phyloP scores from a whole-genome alignment of 306 rosid genomes.

The Cercis canadensis region DNA sequence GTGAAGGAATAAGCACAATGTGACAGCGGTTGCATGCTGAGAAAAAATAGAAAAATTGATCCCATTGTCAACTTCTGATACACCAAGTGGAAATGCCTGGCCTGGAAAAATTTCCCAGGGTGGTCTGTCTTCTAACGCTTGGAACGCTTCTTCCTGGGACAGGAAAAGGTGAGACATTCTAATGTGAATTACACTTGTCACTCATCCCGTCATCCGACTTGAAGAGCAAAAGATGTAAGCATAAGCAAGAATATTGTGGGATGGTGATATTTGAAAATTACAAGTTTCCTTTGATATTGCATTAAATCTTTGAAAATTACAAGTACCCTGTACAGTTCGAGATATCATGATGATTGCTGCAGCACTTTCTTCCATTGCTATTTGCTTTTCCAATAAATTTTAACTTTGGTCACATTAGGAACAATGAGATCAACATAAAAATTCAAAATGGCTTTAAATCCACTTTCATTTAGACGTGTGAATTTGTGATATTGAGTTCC shows the following conservation, averaged over 20 bases:
- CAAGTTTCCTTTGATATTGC: not conserved
- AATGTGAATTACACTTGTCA: slow-evolving; percentile 17
- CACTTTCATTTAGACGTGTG: not conserved
- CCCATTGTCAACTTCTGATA: slow-evolving; percentile 76
- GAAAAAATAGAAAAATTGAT: slow-evolving; percentile 92
- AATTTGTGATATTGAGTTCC: slow-evolving; percentile 1
- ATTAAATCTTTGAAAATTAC: slow-evolving; percentile 19
- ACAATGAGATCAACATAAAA: slow-evolving; percentile 5
- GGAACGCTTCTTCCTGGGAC: slow-evolving; percentile 67
- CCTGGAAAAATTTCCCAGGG: slow-evolving; percentile 69
- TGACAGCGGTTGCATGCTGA: slow-evolving; percentile 85
- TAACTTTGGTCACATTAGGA: not conserved
- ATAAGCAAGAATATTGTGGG: slow-evolving; percentile 25
- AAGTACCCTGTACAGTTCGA: not conserved
- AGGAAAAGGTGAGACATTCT: slow-evolving; percentile 36
- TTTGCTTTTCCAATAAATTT: slow-evolving; percentile 1
- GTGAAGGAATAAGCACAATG: slow-evolving; percentile 69
- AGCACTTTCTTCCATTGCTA: not conserved
- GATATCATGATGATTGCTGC: slow-evolving; percentile 7
- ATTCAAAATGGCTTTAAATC: not conserved
- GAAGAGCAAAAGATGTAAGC: slow-evolving; percentile 15
- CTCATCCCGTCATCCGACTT: not conserved
- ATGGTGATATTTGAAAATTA: not conserved
- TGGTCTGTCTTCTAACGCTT: slow-evolving; percentile 47
- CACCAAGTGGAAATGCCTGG: slow-evolving; percentile 86